Evolutionary conservation across 1,284 basidiomycete species (phyloP).

Genomic region (Testicularia cyperi): DNA sequence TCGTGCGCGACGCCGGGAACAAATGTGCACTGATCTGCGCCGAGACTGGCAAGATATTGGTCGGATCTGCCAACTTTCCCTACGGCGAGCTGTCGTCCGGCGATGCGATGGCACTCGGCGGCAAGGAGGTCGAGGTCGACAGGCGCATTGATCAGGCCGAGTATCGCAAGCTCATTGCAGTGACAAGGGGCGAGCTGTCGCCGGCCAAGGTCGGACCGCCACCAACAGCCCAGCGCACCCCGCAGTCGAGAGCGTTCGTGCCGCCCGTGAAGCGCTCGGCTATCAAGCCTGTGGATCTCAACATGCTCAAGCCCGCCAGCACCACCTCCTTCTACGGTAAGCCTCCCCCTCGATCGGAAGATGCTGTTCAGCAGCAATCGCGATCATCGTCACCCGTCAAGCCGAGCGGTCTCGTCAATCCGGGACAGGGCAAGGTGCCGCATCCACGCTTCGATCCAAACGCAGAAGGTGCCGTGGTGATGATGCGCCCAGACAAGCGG

Average conservation of each 20-base stretch:
- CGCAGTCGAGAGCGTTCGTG: slow-evolving; percentile 23
- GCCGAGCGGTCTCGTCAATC: slow-evolving; percentile 23
- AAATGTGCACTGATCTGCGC: slow-evolving; percentile 41
- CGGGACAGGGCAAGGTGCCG: slow-evolving; percentile 16
- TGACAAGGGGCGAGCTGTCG: slow-evolving; percentile 26
- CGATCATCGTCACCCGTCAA: slow-evolving; percentile 1
- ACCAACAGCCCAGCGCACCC: slow-evolving; percentile 15
- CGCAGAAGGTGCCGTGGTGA: slow-evolving; percentile 72
- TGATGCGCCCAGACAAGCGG: slow-evolving; percentile 74
- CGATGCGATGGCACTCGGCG: slow-evolving; percentile 41
- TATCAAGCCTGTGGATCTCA: slow-evolving; percentile 29
- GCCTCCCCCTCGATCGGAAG: not conserved
- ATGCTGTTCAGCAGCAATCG: too few relatives aligned
- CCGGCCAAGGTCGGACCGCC: slow-evolving; percentile 18
- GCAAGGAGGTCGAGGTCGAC: slow-evolving; percentile 46
- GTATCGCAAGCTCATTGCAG: slow-evolving; percentile 17
- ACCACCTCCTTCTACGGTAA: slow-evolving; percentile 38
- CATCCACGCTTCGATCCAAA: slow-evolving; percentile 45
- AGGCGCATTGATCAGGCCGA: slow-evolving; percentile 18
- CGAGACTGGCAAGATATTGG: slow-evolving; percentile 44
- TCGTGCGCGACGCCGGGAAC: slow-evolving; percentile 35
- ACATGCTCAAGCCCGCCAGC: slow-evolving; percentile 23
- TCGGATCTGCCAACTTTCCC: slow-evolving; percentile 18
- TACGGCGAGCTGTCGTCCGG: slow-evolving; percentile 33
- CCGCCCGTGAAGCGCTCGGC: slow-evolving; percentile 19